phyloP scores from a whole-genome alignment of 1,284 basidiomycete species.

The Cutaneotrichosporon sp. region DNA sequence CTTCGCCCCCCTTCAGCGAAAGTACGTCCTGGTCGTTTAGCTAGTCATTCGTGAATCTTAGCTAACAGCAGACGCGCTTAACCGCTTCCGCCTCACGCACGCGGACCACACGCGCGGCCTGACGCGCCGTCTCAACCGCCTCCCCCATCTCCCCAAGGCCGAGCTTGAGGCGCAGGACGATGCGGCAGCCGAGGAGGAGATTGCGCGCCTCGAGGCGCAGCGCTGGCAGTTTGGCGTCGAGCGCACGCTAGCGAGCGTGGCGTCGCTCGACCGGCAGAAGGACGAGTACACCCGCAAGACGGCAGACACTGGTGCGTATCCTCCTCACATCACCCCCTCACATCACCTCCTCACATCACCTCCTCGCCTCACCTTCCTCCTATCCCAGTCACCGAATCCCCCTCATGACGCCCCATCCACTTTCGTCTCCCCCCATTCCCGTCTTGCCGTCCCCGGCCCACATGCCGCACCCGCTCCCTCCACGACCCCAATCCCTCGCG shows the following conservation, averaged over 20 bases:
- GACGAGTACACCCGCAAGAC: conserved; percentile 27
- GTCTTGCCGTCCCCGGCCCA: neutral
- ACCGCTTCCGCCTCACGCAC: conserved; percentile 46
- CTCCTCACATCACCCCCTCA: neutral
- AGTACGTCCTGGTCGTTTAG: conserved; percentile 36
- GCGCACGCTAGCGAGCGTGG: conserved; percentile 37
- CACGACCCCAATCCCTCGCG: neutral
- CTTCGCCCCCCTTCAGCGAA: conserved; percentile 17
- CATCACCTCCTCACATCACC: neutral
- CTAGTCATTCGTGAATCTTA: neutral
- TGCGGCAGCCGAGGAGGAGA: conserved; percentile 3
- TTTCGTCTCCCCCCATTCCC: neutral
- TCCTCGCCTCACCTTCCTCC: neutral
- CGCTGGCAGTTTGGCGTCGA: conserved; percentile 42
- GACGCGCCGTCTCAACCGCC: conserved; percentile 36
- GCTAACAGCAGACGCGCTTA: conserved; percentile 39
- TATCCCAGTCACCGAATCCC: neutral
- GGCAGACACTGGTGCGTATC: conserved; percentile 38
- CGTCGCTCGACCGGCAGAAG: conserved; percentile 38
- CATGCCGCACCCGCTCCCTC: neutral
- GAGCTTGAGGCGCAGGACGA: neutral
- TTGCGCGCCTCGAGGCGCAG: conserved; percentile 37
- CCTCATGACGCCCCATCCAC: too few relatives aligned
- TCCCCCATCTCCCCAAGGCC: conserved; percentile 24
- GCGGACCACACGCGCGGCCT: conserved; percentile 40